Conservation (phyloP, 179 eudicot species). For the Beta macrorhiza region DNA sequence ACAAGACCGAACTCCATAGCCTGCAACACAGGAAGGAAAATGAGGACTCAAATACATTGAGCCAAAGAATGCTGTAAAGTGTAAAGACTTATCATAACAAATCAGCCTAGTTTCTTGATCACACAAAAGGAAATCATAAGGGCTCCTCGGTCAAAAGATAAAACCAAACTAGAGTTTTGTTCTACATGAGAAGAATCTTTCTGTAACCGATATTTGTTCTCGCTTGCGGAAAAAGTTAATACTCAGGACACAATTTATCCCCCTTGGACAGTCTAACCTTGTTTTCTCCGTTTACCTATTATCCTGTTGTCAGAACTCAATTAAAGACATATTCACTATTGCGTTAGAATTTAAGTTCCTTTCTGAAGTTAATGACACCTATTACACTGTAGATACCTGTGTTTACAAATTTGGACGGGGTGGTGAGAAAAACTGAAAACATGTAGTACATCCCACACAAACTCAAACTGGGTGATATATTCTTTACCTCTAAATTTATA, state of each 20-base stretch:
- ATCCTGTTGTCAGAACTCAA: not conserved
- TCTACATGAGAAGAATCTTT: too few species aligned
- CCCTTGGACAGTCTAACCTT: not conserved
- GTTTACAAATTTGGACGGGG: not conserved
- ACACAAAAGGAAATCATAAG: not conserved
- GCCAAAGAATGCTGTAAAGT: not conserved
- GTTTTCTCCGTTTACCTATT: not conserved
- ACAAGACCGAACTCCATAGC: constrained; percentile 89
- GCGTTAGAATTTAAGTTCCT: not conserved
- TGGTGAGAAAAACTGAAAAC: not conserved
- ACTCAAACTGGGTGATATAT: not conserved
- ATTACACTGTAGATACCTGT: not conserved
- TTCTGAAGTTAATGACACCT: not conserved
- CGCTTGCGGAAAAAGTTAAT: too few species aligned
- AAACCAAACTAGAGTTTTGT: too few species aligned
- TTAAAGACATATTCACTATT: not conserved
- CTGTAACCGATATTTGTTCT: too few species aligned
- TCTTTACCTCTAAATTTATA: too few species aligned
- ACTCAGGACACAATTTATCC: too few species aligned
- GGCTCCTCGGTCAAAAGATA: too few species aligned
- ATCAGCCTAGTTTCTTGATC: not conserved
- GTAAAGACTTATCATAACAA: not conserved
- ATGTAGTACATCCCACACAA: not conserved
- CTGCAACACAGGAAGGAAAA: constrained; percentile 39
- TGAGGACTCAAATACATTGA: not conserved